A percentile compares a stretch with the other conserved stretches of the same genome.
These are phyloP conservation scores for Hypoxylon sp. DNA, from an alignment of 2,329 filamentous ascomycete genomes.

Conservation along the genomic window DNA sequence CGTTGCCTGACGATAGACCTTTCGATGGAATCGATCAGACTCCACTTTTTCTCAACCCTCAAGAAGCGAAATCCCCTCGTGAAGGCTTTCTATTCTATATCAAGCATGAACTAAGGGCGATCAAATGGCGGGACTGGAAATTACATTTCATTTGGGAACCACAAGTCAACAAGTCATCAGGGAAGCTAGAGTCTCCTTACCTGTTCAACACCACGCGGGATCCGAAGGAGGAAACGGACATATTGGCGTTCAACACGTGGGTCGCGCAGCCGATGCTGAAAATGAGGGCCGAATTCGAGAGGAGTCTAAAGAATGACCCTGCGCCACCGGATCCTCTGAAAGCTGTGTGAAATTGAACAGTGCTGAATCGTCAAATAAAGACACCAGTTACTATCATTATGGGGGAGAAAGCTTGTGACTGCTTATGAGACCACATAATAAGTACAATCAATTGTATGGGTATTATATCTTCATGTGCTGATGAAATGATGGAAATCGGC, in stretches of 20 bases:
- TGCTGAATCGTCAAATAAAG: not conserved
- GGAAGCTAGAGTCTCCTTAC: not conserved
- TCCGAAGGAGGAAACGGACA: not conserved
- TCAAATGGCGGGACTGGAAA: slow-evolving; percentile 17
- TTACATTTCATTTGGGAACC: slow-evolving; percentile 14
- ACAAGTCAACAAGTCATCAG: not conserved
- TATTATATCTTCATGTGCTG: not conserved
- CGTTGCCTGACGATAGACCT: not conserved
- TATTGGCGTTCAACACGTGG: not conserved
- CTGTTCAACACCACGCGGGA: not conserved
- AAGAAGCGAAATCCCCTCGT: not conserved
- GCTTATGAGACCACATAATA: not conserved
- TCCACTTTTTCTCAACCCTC: not conserved
- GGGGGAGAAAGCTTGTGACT: too few relatives aligned
- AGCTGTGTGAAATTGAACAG: not conserved
- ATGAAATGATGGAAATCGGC: not conserved
- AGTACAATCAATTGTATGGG: not conserved
- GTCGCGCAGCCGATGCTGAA: not conserved
- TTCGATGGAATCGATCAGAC: not conserved
- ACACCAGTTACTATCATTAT: not conserved
- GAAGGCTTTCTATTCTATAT: slow-evolving; percentile 2
- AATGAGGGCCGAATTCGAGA: not conserved
- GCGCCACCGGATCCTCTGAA: not conserved
- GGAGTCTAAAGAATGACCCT: not conserved
- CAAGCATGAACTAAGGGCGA: slow-evolving; percentile 6